Percentiles rank a stretch among this genome's conserved stretches.
Conservation (phyloP, 495 filamentous ascomycete genomes). For the Xylaria cubensis region DNA sequence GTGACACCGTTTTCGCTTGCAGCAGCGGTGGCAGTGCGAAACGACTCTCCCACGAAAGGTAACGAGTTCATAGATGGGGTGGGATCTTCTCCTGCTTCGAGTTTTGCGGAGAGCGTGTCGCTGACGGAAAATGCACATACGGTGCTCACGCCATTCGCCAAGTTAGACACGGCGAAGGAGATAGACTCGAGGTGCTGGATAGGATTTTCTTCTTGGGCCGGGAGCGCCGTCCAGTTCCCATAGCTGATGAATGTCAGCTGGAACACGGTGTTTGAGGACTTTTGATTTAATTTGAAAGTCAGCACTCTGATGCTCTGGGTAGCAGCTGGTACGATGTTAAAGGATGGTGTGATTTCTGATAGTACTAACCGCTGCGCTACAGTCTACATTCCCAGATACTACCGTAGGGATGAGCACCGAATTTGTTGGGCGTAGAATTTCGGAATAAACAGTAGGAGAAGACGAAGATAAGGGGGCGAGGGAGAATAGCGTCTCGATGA, state of each 20-base stretch:
- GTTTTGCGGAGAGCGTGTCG: not conserved
- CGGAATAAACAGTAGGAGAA: not conserved
- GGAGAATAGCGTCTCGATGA: not conserved
- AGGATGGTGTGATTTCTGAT: not conserved
- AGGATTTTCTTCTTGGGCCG: constrained; percentile 27
- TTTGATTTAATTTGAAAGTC: not conserved
- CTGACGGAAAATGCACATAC: constrained; percentile 36
- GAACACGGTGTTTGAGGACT: constrained; percentile 16
- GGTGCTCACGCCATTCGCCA: constrained; percentile 30
- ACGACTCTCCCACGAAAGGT: not conserved
- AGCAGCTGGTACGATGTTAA: no score
- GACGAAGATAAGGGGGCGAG: not conserved
- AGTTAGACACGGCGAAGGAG: constrained; percentile 32
- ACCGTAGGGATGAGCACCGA: not conserved
- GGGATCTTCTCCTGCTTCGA: not conserved
- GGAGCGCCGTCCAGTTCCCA: constrained; percentile 35
- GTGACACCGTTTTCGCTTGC: not conserved
- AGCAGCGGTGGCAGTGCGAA: constrained; percentile 16
- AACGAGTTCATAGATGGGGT: not conserved
- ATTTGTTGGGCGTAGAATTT: not conserved
- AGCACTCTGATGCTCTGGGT: not conserved
- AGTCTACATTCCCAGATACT: not conserved
- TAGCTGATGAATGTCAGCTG: constrained; percentile 34
- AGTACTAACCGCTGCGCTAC: not conserved
- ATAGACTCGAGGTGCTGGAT: constrained; percentile 32